Evolutionary conservation across 768 basidiomycete species (phyloP).

Genomic region (Multifurca ochricompacta): DNA sequence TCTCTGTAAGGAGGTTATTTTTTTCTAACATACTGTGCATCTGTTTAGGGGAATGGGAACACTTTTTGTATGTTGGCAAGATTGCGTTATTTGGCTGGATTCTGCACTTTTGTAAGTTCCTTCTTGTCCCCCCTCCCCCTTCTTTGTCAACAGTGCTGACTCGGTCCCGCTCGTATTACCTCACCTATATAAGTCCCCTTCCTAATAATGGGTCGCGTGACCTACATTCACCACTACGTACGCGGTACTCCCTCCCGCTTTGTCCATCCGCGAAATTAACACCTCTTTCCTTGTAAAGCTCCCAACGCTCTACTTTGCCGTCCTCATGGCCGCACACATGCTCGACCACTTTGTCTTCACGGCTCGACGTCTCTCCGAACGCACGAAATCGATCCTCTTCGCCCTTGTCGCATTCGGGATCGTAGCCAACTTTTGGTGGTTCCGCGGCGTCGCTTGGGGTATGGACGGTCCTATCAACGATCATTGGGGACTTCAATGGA

Average conservation of each 20-base stretch:
- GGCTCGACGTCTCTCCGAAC: conserved; percentile 49
- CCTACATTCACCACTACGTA: conserved; percentile 95
- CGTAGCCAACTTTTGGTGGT: conserved; percentile 90
- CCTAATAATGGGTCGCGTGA: conserved; percentile 96
- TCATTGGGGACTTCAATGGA: conserved; percentile 75
- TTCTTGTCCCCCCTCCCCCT: not conserved
- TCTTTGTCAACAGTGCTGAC: not conserved
- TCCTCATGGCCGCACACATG: conserved; percentile 84
- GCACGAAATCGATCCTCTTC: conserved; percentile 69
- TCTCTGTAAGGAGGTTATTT: not conserved
- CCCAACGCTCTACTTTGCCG: conserved; percentile 94
- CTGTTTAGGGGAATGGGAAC: conserved; percentile 77
- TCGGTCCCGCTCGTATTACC: not conserved
- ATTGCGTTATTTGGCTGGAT: conserved; percentile 88
- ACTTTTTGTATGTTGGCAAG: conserved; percentile 89
- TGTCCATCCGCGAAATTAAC: not conserved
- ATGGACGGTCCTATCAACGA: conserved; percentile 83
- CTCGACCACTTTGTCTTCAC: conserved; percentile 92
- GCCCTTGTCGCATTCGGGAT: conserved; percentile 50
- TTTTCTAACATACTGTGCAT: not conserved
- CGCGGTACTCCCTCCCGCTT: conserved; percentile 23
- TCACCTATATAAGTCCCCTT: conserved; percentile 71
- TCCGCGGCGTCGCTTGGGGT: conserved; percentile 81
- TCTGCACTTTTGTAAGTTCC: conserved; percentile 73
- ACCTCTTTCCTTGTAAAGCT: conserved; percentile 41